Evolutionary conservation across 192 early-diverging fungal species (phyloP), one percentile per base, ranked within the genome.

Genomic region (Podila minutissima): DNA sequence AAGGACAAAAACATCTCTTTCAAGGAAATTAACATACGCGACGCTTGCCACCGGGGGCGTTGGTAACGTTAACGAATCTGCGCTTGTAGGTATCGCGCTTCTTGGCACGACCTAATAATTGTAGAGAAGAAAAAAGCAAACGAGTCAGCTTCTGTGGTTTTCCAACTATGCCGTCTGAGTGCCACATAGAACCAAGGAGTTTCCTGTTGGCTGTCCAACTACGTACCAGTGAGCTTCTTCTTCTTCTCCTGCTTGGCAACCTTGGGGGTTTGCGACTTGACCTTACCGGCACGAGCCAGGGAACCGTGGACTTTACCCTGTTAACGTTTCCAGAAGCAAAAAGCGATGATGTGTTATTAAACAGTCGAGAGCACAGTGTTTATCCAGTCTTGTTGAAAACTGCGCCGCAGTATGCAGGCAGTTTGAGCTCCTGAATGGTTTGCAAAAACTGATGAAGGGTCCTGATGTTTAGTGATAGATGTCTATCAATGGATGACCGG

Each of bases 301-400:
- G 96, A 97, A 91, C 97, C 97, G 94, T 99, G 97, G 85, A 99
- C 97, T 94, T 99, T 99, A 93, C 97, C 97, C 97, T 97, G 87
- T 75, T 60, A 60, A 22, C 10, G 8, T 82, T 82, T 8, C 37
- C 11, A 11, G 46, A 41, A 4, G n/a, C 20, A 13, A 72, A 31
- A 31, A 58, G n/a, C 24, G 5, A 50, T 29, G 2, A 49, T 59
- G 57, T 37, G 53, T 46, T 46, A 46, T 46, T 46, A 46, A 17
- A 12, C 13, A 46, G 28, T 26, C 28, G 8, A 59, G 24, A 24
- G 5, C 15, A 24, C 20, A 51, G 35, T 55, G 9, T 24, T 24
- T 46, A 13, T 32, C n/a, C 11, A 41, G 62, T 22, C 11, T 22
- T 12, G 20, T 33, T 64, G 22, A 64, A 38, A 4, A 35, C 31